These are phyloP conservation scores for Eucalyptus coolabah DNA, from an alignment of 345 rosid species.

Conservation along the genomic window DNA sequence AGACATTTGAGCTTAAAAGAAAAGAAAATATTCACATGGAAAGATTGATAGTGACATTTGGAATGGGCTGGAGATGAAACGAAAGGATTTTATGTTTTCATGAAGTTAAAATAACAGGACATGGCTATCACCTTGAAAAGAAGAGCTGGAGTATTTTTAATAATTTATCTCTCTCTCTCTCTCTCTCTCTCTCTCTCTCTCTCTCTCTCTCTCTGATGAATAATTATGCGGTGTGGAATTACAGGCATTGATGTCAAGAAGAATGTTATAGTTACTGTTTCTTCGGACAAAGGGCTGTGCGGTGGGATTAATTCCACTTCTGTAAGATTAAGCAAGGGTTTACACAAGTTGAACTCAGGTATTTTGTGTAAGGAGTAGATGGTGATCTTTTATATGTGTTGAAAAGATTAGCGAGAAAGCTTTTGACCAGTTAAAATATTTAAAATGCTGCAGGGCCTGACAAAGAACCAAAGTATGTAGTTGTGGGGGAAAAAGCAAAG, in stretches of 20 bases:
- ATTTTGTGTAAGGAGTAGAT: background rate
- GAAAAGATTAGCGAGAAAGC: background rate
- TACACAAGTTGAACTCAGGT: constrained; percentile 68
- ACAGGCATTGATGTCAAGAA: constrained; percentile 89
- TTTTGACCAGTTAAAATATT: background rate
- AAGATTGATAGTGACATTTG: background rate
- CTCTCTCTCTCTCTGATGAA: background rate
- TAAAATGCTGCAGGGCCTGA: constrained; percentile 57
- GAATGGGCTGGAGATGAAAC: background rate
- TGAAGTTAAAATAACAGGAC: background rate
- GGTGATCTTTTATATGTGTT: background rate
- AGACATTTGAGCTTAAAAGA: background rate
- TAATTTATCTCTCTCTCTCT: background rate
- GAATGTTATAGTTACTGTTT: constrained; percentile 81
- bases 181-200: background rate
- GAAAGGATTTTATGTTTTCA: background rate
- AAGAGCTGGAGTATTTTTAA: background rate
- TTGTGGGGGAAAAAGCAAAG: constrained; percentile 90
- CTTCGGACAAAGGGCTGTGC: constrained; percentile 98
- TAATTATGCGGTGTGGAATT: background rate
- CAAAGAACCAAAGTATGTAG: constrained; percentile 66
- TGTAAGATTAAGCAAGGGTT: constrained; percentile 73
- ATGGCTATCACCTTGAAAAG: background rate
- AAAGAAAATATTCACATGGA: background rate
- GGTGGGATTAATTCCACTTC: constrained; percentile 96